Evolutionary conservation across 108 stramenopile genomes (phyloP), one percentile per base, ranked within the genome.

Genomic region (Cylindrotheca closterium): DNA sequence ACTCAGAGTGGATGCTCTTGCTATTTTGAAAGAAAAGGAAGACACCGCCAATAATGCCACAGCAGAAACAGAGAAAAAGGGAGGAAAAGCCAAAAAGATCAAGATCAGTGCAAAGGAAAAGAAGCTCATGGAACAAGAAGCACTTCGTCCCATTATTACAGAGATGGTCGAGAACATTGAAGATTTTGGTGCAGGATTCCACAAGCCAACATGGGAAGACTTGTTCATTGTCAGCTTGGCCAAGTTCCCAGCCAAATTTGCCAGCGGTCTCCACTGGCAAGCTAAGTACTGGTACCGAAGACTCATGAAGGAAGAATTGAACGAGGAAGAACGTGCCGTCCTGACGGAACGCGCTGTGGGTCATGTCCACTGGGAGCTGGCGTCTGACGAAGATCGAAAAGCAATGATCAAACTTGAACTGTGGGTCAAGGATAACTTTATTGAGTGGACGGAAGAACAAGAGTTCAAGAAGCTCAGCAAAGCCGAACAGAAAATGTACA

Each of bases 121-220:
- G 68, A 86, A 80, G 60, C 68, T 85, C 65, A 57, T 74, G 52
- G 74, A 84, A 60, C 60, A 74, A 54, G 84, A 85, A 19, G 75
- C 75, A 21, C 68, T 93, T 54, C 55, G 79, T 47, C 87, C 92
- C 2, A 87, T 93, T 33, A 63, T 86, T 65, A 65, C 52, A n/a
- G 77, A 78, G 23, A 64, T 91, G 29, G 92, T 90, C 0, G 74
- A 82, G 47, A 80, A 93, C 47, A 84, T 86, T 27, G 70, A 85
- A 8, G 92, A 93, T 70, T 93, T 93, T 80, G 92, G 92, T 30
- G 92, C 83, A 46, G 92, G 92, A 17, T 93, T 88, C 58, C 92
- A 85, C 59, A 83, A 91, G 55, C 89, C 92, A 33, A 93, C 89
- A 17, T 85, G 81, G 81, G 71, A 72, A 24, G 92, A 93, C 67